phyloP scores from a whole-genome alignment of 495 filamentous ascomycete genomes.

The Penicillium soppii region DNA sequence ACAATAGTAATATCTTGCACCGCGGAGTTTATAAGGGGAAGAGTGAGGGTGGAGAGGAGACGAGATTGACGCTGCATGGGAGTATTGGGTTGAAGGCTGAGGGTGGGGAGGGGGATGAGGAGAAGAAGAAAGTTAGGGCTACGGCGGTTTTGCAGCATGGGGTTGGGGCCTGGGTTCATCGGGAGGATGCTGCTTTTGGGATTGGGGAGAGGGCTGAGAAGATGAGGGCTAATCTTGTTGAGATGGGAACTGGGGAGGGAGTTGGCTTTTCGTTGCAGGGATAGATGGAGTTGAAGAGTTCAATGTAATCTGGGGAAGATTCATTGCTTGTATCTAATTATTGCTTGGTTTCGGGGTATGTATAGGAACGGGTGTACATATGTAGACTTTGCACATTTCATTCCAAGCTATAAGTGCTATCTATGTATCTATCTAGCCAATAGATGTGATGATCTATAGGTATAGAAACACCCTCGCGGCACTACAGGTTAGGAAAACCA shows the following conservation, averaged over 20 bases:
- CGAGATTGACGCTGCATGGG: conserved; percentile 79
- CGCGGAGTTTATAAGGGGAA: conserved; percentile 66
- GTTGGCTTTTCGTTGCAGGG: conserved; percentile 57
- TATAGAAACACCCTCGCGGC: too few relatives aligned
- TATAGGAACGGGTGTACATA: too few relatives aligned
- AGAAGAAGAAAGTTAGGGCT: conserved; percentile 53
- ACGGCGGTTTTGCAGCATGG: conserved; percentile 86
- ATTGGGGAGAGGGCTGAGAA: conserved; percentile 51
- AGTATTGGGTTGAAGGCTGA: conserved; percentile 63
- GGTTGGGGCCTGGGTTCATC: conserved; percentile 69
- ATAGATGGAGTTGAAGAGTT: too few relatives aligned
- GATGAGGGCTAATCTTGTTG: conserved; percentile 54
- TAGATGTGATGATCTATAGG: too few relatives aligned
- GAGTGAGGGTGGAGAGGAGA: conserved; percentile 41
- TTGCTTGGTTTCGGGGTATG: background rate
- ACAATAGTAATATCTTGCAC: conserved; percentile 86
- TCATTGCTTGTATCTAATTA: background rate
- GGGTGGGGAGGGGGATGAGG: conserved; percentile 28
- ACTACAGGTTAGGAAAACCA: too few relatives aligned
- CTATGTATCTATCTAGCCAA: too few relatives aligned
- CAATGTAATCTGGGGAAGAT: background rate
- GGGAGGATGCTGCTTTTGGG: conserved; percentile 50
- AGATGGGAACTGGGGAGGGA: conserved; percentile 58
- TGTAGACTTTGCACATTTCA: too few relatives aligned
- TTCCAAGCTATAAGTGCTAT: too few relatives aligned